Base-by-base conservation (phyloP, 306 rosid species). In the Hippophae rhamnoides region DNA sequence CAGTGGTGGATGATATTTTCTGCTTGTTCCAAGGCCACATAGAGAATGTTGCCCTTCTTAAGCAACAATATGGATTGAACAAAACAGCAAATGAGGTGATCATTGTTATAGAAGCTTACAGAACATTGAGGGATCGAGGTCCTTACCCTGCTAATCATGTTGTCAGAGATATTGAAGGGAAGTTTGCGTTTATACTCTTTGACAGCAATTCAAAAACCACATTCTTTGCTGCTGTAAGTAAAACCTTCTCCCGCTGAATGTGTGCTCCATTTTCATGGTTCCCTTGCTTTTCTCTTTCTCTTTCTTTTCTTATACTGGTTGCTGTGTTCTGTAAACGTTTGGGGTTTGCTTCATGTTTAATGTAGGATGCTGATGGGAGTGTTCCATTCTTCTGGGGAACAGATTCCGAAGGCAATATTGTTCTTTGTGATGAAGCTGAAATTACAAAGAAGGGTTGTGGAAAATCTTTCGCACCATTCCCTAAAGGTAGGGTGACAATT, bases 321-420 rank as follows among this genome's bases (percentile, higher is more conserved):
- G 7, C 59, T 47, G 47, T 67, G 47, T 66, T 60, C 57, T 61
- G 38, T 69, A 44, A 51, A 62, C 48, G 54, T 60, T 13, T 42
- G 23, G 54, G 25, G 4, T 54, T n/a, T 70, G 13, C 43, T 12
- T 48, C 23, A 49, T 67, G 45, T 60, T 41, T 5, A 49, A 47
- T 45, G 14, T 75, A 93, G 99, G 94, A 93, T 80, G 77, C 68
- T 62, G 95, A 84, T 82, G 97, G 85, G 59, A 74, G 60, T 74
- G 97, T 88, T 74, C 99, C 97, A 9, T 78, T 93, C 74, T 85
- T 71, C 61, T 93, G 99, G 99, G 99, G 99, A 71, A 75, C 90
- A 65, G 99, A 93, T 76, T 81, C 86, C 41, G 99, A 88, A 76
- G 97, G 84, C 46, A 75, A 80, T 73, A 85, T 93, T 56, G 95